A percentile compares a stretch with the other conserved stretches of the same genome.
Conservation (phyloP, 495 filamentous ascomycete species). For the Trichoderma orchidacearum region DNA sequence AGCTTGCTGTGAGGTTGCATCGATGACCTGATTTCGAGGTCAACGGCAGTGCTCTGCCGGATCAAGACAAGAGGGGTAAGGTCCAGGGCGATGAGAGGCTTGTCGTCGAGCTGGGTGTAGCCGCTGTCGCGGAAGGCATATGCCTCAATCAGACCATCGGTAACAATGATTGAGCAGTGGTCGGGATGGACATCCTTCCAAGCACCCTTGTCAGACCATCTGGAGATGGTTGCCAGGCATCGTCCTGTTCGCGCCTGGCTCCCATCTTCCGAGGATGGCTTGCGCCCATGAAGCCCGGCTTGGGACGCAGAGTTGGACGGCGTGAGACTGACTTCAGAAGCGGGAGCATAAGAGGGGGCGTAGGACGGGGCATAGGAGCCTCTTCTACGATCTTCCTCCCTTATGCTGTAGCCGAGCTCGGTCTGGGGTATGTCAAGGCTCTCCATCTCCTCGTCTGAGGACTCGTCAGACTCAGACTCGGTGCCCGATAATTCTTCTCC, state of each 20-base stretch:
- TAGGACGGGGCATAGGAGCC: not conserved
- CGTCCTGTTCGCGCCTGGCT: slow-evolving; percentile 23
- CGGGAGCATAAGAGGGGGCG: slow-evolving; percentile 5
- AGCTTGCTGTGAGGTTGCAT: slow-evolving; percentile 59
- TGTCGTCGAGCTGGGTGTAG: slow-evolving; percentile 11
- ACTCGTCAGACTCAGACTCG: slow-evolving; percentile 19
- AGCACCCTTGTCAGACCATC: slow-evolving; percentile 66
- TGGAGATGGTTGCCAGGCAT: slow-evolving; percentile 65
- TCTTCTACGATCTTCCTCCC: slow-evolving; percentile 5
- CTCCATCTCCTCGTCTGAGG: slow-evolving; percentile 37
- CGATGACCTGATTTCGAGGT: slow-evolving; percentile 83
- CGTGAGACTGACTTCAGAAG: slow-evolving; percentile 37
- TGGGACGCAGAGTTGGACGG: slow-evolving; percentile 72
- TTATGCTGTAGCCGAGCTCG: slow-evolving; percentile 34
- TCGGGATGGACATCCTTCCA: slow-evolving; percentile 71
- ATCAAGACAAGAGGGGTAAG: slow-evolving; percentile 82
- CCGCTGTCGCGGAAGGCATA: slow-evolving; percentile 47
- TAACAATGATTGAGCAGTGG: slow-evolving; percentile 68
- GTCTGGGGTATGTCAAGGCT: slow-evolving; percentile 35
- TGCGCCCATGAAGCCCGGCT: slow-evolving; percentile 36
- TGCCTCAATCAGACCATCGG: slow-evolving; percentile 75
- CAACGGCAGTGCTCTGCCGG: slow-evolving; percentile 75
- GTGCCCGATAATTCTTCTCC: not conserved
- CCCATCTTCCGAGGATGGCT: slow-evolving; percentile 35
- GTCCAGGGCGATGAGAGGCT: slow-evolving; percentile 62